Evolutionary conservation across 2,329 filamentous ascomycete species (phyloP), one percentile per base, ranked within the genome.

Genomic region (Xylariaceae sp.): DNA sequence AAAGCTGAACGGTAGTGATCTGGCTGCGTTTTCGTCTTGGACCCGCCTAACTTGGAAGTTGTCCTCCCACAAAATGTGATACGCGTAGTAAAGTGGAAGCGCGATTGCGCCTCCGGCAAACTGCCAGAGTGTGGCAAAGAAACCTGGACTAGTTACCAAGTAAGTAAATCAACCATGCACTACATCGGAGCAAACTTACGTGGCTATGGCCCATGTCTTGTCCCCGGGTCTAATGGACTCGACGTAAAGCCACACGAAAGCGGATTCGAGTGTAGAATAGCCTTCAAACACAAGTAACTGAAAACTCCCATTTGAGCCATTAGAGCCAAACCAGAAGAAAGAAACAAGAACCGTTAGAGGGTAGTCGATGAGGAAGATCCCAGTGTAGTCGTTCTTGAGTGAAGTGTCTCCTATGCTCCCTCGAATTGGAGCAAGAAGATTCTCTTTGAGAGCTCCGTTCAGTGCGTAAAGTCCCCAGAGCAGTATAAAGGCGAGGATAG

Each of bases 271-370:
- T 12, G 47, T 54, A 4, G 53, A 45, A 40, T 61, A 62, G 5
- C 47, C 54, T 42, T 61, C 57, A n/a, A 62, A 41, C 14, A 60
- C 49, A 23, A 58, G 45, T 19, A 61, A 48, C 22, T 55, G 52
- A 22, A 54, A 59, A 12, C 47, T 56, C 25, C 52, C 47, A 25
- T 62, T 47, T 2, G 49, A 49, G 7, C 52, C 55, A 40, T 56
- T 55, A 4, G 58, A 61, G 8, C 48, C 53, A 38, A 54, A 56
- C 46, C 53, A 58, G 20, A 62, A 61, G 43, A 62, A 61, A 6
- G 56, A 45, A 7, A 60, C 52, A 3, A 61, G 52, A 8, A 60
- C 21, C 4, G 44, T 37, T 14, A 62, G 41, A 0, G 47, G 54
- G 32, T 58, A 61, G 42, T 62, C 59, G 19, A 62, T 34, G 23